Evolutionary conservation across 2,329 filamentous ascomycete species (phyloP), one percentile per base, ranked within the genome.

Genomic region (Sporothrix mexicana): DNA sequence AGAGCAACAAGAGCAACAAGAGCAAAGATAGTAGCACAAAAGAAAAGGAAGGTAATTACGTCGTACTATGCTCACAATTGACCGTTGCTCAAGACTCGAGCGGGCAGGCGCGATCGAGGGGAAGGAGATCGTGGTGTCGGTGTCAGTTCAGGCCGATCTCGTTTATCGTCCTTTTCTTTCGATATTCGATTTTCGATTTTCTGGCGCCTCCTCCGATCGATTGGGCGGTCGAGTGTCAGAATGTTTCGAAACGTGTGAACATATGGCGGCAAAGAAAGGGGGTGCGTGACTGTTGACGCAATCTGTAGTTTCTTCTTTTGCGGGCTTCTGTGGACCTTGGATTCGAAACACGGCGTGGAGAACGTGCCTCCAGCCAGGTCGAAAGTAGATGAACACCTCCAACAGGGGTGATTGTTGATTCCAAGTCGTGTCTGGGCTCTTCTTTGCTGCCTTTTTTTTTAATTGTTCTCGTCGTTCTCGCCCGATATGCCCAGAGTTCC

Each of bases 281-380:
- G 59, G 57, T 30, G 57, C 59, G 59, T 62, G 57, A 43, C 57
- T 20, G 57, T 62, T 62, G 57, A 62, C 57, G 57, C 57, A 41
- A 62, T 62, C 15, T 62, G 57, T 9, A 20, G 25, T 7, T n/a
- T 53, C n/a, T 53, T 20, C 6, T 53, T 47, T 17, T 47, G 30
- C 7, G 30, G 30, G 3, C 30, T 36, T 36, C 17, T 41, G 25
- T 17, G 30, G 53, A 57, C 10, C 13, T 36, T 62, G 59, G 59
- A n/a, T 17, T 43, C 36, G 36, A 62, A 62, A 62, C 59, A 62
- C 30, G 30, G 25, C 59, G 59, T 23, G n/a, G 36, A 45, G 41
- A 64, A 64, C n/a, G 36, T 45, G 51, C 51, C 51, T 55, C 51
- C 7, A 10, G 6, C 20, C 12, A 20, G 30, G 30, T 20, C 30